These are phyloP conservation scores for Neovahlkampfia damariscottae DNA, from an alignment of 78 protist species.

Conservation along the genomic window DNA sequence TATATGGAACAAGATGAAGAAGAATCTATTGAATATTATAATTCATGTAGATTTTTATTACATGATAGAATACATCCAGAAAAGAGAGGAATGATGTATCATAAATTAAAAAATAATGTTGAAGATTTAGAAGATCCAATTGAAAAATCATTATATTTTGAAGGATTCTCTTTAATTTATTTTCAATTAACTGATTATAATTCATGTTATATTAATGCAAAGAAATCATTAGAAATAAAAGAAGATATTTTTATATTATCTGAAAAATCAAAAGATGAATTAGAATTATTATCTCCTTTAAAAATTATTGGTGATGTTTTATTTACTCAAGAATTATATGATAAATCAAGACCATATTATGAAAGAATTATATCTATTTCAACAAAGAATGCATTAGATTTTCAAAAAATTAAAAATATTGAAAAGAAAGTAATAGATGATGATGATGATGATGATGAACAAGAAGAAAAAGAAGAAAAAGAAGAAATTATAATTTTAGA, in stretches of 20 bases:
- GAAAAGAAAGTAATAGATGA: no score
- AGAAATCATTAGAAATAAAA: neutral
- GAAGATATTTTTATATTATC: neutral
- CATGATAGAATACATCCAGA: neutral
- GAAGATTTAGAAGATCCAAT: neutral
- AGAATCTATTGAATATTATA: neutral
- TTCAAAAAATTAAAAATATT: no score
- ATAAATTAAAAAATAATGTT: neutral
- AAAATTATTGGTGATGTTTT: neutral
- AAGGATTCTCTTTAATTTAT: neutral
- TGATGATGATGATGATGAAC: no score
- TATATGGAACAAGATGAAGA: neutral
- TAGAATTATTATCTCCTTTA: neutral
- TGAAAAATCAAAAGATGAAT: neutral
- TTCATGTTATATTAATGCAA: neutral
- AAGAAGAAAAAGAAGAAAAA: neutral
- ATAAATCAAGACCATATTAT: neutral
- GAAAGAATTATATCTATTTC: neutral
- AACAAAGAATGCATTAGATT: neutral
- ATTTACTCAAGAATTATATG: neutral
- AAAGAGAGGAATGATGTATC: neutral
- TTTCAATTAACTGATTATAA: neutral
- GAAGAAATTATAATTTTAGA: neutral
- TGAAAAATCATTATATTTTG: neutral
- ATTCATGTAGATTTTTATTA: neutral